Conservation (phyloP, 2,329 filamentous ascomycete species). For the Lasiodiplodia theobromae region DNA sequence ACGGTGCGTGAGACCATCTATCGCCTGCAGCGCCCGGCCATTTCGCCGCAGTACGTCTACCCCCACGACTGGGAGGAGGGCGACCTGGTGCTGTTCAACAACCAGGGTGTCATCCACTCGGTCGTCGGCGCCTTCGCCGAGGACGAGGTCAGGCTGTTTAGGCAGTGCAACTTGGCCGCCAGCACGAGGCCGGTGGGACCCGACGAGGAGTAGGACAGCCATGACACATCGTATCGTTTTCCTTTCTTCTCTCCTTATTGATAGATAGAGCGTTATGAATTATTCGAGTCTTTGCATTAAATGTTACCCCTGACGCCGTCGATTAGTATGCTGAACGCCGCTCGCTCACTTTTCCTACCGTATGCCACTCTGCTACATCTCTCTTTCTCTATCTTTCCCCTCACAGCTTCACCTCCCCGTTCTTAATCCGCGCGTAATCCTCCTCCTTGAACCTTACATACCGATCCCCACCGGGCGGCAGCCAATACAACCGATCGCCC, state of each 20-base stretch:
- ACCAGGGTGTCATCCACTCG: slow-evolving; percentile 75
- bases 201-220: slow-evolving; percentile 2
- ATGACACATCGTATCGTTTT: background rate
- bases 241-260: background rate
- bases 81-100: slow-evolving; percentile 80
- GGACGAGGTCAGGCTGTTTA: slow-evolving; percentile 76
- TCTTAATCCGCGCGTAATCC: slow-evolving; percentile 46
- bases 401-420: slow-evolving; percentile 38
- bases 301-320: background rate
- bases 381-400: background rate
- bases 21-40: slow-evolving; percentile 73
- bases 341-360: background rate
- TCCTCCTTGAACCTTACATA: slow-evolving; percentile 50
- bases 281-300: background rate
- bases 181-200: slow-evolving; percentile 43
- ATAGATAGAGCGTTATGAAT: background rate
- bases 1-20: slow-evolving; percentile 75
- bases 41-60: slow-evolving; percentile 72
- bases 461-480: slow-evolving; percentile 41
- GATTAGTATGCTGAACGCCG: background rate
- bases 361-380: background rate
- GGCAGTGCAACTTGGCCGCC: slow-evolving; percentile 81
- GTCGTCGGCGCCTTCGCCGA: slow-evolving; percentile 77
- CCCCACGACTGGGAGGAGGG: slow-evolving; percentile 79
- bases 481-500: slow-evolving; percentile 51